Conservation (phyloP, 805 yeast genomes). For the Clavispora asparagi region DNA sequence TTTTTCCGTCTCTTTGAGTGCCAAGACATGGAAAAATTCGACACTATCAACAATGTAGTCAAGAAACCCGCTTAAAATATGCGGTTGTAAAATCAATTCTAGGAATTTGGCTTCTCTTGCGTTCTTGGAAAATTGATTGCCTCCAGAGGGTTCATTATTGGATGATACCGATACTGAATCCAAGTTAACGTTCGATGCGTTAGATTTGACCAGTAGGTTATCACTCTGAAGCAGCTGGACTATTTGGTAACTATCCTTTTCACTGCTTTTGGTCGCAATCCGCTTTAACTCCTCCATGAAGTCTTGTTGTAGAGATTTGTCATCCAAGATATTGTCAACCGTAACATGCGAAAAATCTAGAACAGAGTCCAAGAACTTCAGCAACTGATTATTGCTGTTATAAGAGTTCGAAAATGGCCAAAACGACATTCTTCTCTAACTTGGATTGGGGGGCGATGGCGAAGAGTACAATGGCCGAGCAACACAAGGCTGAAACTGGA, state of each 20-base stretch:
- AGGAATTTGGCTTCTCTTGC: conserved; percentile 51
- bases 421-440: conserved; percentile 29
- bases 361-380: conserved; percentile 35
- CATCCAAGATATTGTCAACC: conserved; percentile 30
- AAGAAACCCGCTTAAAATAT: conserved; percentile 62
- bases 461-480: neutral
- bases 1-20: conserved; percentile 15
- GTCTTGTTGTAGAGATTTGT: conserved; percentile 32
- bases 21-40: conserved; percentile 34
- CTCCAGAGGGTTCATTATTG: conserved; percentile 25
- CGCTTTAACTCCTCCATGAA: conserved; percentile 29
- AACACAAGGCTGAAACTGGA: neutral
- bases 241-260: conserved; percentile 30
- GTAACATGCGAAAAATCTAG: conserved; percentile 27
- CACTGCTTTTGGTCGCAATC: conserved; percentile 18
- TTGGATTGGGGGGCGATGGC: neutral
- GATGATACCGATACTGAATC: conserved; percentile 33
- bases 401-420: conserved; percentile 41
- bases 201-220: conserved; percentile 9
- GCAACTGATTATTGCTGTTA: conserved; percentile 34
- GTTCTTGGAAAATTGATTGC: conserved; percentile 22
- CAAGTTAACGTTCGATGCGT: conserved; percentile 11
- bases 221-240: conserved; percentile 16
- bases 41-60: conserved; percentile 56
- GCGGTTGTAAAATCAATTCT: conserved; percentile 76